Conservation (phyloP, 140 eudicot genomes). For the Erigeron philadelphicus region DNA sequence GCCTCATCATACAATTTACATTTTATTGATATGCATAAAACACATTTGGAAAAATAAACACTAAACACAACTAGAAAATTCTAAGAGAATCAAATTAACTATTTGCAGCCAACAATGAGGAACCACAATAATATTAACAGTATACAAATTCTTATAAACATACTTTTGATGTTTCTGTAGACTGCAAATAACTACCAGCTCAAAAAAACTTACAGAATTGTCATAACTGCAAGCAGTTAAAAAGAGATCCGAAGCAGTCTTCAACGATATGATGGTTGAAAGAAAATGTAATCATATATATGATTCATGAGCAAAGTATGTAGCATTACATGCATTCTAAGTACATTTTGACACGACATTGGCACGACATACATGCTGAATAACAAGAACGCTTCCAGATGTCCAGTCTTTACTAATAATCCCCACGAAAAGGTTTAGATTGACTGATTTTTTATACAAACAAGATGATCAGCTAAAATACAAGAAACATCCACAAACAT, state of each 20-base stretch:
- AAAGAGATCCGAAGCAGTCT: too few relatives aligned
- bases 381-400: not conserved
- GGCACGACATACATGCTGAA: slow-evolving; percentile 16
- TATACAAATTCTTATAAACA: not conserved
- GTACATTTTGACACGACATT: not conserved
- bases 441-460: slow-evolving; percentile 17
- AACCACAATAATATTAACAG: not conserved
- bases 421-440: not conserved
- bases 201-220: not conserved
- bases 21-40: too few relatives aligned
- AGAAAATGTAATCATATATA: not conserved
- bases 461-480: slow-evolving; percentile 11
- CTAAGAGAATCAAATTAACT: not conserved
- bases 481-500: slow-evolving; percentile 7
- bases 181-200: too few relatives aligned
- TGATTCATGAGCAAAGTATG: not conserved
- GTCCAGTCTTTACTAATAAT: not conserved
- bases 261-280: not conserved
- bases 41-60: too few relatives aligned
- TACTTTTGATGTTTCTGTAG: not conserved
- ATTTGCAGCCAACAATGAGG: not conserved
- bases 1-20: too few relatives aligned
- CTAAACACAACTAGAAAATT: not conserved
- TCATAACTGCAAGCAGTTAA: not conserved
- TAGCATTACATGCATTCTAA: slow-evolving; percentile 9